Conservation (phyloP, 345 rosid species). For the Noccaea bulbosa region DNA sequence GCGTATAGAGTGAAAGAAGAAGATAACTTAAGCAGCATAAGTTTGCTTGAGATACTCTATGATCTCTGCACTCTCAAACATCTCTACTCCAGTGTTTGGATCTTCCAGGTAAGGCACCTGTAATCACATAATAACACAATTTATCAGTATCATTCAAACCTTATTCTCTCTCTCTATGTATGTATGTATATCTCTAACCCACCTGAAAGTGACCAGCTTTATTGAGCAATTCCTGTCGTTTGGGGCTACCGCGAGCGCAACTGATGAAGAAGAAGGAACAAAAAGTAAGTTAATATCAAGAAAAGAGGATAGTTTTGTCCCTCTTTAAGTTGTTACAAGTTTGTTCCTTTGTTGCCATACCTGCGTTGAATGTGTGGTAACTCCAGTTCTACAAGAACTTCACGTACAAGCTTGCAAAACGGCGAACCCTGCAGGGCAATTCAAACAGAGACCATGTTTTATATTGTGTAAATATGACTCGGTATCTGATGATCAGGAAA, state of each 20-base stretch:
- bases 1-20: constrained; percentile 12
- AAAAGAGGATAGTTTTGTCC: neutral
- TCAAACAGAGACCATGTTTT: constrained; percentile 3
- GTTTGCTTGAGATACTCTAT: constrained; percentile 80
- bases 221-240: constrained; percentile 61
- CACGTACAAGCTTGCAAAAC: constrained; percentile 82
- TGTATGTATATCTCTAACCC: constrained; percentile 22
- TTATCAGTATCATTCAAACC: constrained; percentile 6
- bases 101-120: constrained; percentile 92
- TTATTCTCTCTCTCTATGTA: neutral
- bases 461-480: neutral
- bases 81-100: constrained; percentile 86
- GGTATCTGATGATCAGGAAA: neutral
- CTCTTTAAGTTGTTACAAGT: neutral
- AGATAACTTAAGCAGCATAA: constrained; percentile 53
- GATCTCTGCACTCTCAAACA: constrained; percentile 96
- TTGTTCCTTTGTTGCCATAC: constrained; percentile 43
- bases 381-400: constrained; percentile 84
- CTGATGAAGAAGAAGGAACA: constrained; percentile 43
- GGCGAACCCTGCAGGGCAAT: constrained; percentile 71
- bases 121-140: neutral
- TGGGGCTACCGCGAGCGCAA: constrained; percentile 90
- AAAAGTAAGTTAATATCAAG: neutral
- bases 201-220: constrained; percentile 87
- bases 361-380: constrained; percentile 75